Percentiles rank a stretch among this genome's conserved stretches.
Evolutionary conservation across 371 early-diverging fungal species (phyloP).

Genomic region (Syncephalastrum monosporum): DNA sequence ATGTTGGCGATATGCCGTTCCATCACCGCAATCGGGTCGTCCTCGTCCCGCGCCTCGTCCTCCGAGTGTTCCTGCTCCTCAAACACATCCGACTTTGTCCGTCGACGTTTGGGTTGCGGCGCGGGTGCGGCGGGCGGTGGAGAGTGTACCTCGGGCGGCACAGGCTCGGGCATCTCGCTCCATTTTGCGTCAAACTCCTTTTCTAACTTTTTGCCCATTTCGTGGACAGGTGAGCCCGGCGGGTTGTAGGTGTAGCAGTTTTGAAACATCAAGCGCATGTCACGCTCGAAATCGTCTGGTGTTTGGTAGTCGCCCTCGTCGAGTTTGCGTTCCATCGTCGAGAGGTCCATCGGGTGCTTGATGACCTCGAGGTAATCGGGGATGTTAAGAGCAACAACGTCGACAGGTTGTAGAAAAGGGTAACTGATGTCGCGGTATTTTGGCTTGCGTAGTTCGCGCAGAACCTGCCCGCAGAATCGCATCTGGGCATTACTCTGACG

Average conservation of each 20-base stretch:
- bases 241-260: conserved; percentile 97
- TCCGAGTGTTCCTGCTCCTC: conserved; percentile 14
- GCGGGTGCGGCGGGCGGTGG: conserved; percentile 7
- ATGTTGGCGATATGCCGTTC: conserved; percentile 26
- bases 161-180: conserved; percentile 59
- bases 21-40: conserved; percentile 24
- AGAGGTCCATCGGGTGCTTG: conserved; percentile 98
- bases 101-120: conserved; percentile 8
- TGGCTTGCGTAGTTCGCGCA: conserved; percentile 80
- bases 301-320: conserved; percentile 72
- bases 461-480: conserved; percentile 66
- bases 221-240: conserved; percentile 83
- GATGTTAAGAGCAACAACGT: conserved; percentile 86
- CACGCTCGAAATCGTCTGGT: conserved; percentile 79
- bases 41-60: conserved; percentile 13
- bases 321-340: conserved; percentile 89
- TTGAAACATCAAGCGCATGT: conserved; percentile 84
- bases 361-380: conserved; percentile 94
- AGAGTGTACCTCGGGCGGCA: conserved; percentile 5
- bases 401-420: conserved; percentile 93
- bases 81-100: conserved; percentile 13
- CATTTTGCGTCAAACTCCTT: conserved; percentile 85
- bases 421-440: conserved; percentile 67
- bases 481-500: conserved; percentile 65
- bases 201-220: conserved; percentile 80